Evolutionary conservation across 2,329 filamentous ascomycete species (phyloP), one percentile per base, ranked within the genome.

Genomic region (Fusarium buxicola): DNA sequence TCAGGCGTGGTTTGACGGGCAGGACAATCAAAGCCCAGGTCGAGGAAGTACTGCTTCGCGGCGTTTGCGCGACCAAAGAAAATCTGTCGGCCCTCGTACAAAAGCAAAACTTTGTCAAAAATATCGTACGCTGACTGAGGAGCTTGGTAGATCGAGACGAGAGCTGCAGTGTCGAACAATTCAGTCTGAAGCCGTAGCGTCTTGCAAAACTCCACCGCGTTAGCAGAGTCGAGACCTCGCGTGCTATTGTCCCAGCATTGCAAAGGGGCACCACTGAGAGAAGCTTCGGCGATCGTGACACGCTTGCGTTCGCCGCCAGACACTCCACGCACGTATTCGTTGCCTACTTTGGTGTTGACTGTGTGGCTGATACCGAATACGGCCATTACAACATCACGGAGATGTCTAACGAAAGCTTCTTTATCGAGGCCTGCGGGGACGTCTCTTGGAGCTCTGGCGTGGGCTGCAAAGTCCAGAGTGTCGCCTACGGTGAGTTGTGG

Each of bases 171-270:
- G 18, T 84, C 77, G 5, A 83, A 81, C 69, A 89, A 82, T 60
- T 88, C 84, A 1, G 87, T 87, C 11, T 88, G 78, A 7, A 84
- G 79, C 18, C 86, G 78, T 31, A 90, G 74, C 41, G 84, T 87
- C 61, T 85, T 83, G 8, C 88, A 86, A 55, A 89, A 90, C 60
- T 90, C 86, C 2, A 90, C 73, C 0, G 88, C 88, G 1, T 86
- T 89, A n/a, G 83, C 85, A 2, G 85, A 84, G 68, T 91, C 88
- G 2, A 91, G 77, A 13, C 88, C 88, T 45, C 81, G 77, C 0
- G 88, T 90, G 5, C 83, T 86, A 49, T 90, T 90, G 51, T 88
- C 90, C 90, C 90, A 92, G 59, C 88, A 89, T 73, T 91, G 89
- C 0, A 84, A 78, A 78, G 41, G 83, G 74, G 64, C 76, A 40